Evolutionary conservation across 75 land plant species (phyloP), one percentile per base, ranked within the genome.

Genomic region (Gnetum montanum): DNA sequence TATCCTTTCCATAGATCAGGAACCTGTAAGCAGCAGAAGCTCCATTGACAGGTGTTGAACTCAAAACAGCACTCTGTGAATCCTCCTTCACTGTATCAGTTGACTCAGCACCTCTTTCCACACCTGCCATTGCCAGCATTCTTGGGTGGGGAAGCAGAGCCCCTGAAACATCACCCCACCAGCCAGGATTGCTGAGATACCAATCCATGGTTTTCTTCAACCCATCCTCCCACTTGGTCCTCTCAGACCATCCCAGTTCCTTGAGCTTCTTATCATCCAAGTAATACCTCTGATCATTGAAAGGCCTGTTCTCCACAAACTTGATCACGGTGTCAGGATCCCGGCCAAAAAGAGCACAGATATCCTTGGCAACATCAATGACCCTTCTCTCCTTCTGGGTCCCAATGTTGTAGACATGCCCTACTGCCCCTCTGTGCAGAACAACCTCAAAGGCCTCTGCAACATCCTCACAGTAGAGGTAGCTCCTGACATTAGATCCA

Each of bases 101-200:
- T 3, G 20, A 45, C 31, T 73, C 81, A 31, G 38, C 30, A 15
- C 61, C 36, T 16, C 55, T 60, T 18, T 77, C 73, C 15, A 46
- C 62, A 11, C 80, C 74, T 35, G 80, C 67, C 70, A 80, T 76
- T 58, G 73, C 66, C 25, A 80, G 73, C 76, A 76, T 81, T 22
- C 84, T 53, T 27, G 84, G 84, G 34, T 82, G 86, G 15, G 86
- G 86, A 31, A 82, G 49, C 31, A 82, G 55, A 11, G 86, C 83
- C 6, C 86, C 86, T 10, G 84, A 72, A 8, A 83, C 86, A 72
- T 83, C 86, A 29, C 86, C 86, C 86, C 83, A 79, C 84, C 78
- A 83, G 45, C 66, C 76, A 25, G 86, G 84, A 40, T 79, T 34
- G 33, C 50, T 29, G 15, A 26, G 61, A 49, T 82, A 82, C 86